Evolutionary conservation across 1,284 basidiomycete species (phyloP), one percentile per base, ranked within the genome.

Genomic region (Bjerkandera adusta): DNA sequence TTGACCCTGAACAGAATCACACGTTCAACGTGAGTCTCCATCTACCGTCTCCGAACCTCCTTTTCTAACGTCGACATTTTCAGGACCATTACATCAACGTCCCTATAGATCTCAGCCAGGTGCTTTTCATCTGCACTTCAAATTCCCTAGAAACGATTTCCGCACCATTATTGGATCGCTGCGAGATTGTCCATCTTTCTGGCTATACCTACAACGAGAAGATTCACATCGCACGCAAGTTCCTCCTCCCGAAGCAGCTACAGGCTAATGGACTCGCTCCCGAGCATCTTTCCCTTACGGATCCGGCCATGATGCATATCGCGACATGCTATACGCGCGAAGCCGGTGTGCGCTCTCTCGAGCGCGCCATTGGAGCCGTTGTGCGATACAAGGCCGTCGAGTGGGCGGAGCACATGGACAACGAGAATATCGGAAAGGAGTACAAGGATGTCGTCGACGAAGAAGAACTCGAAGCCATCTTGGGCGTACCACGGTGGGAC

Each of bases 131-230:
- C 49, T 93, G 91, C 64, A 95, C 92, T 0, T 85, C 88, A 5
- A 93, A 93, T 63, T 78, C 83, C 0, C 77, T 94, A 20, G 91
- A 93, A 45, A 93, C 89, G 0, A 95, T 96, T 52, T 87, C 91
- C 2, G 83, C 86, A 1, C 92, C 92, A 0, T 70, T 96, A 3
- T 63, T 88, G 11, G 86, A 88, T 61, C 77, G 86, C 34, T 88
- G 87, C 56, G 87, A 91, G 57, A 68, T 85, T 34, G 75, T 87
- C 13, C 76, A 81, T 22, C 67, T 90, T 25, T 89, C 83, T 6
- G 81, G 90, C 1, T 96, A 96, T 64, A 93, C 91, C 0, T 85
- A 91, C 39, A 86, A 91, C 57, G 93, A 96, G 73, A 96, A 96
- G 72, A 76, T 86, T 55, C 85, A 90, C 64, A 96, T 96, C 51